phyloP scores from a whole-genome alignment of 2,329 filamentous ascomycete species.

The Nigrospora sphaerica region DNA sequence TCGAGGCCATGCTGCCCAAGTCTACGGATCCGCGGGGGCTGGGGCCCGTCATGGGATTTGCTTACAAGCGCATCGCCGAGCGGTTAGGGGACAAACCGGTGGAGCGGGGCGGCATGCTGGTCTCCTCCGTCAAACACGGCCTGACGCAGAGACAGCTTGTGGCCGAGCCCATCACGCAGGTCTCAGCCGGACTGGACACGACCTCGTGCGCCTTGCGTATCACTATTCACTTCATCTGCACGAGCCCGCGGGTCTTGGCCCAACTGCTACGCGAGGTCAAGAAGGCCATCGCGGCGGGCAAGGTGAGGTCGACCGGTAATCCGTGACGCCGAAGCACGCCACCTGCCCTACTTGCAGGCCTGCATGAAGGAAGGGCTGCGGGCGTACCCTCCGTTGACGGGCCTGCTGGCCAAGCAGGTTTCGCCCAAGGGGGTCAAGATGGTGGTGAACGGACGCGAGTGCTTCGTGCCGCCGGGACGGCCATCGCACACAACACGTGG shows the following conservation, averaged over 20 bases:
- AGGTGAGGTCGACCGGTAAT: background rate
- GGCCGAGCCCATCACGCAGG: conserved; percentile 35
- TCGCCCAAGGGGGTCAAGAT: background rate
- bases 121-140: conserved; percentile 31
- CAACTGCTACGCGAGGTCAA: background rate
- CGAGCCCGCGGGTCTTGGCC: background rate
- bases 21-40: background rate
- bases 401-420: background rate
- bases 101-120: conserved; percentile 27
- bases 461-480: background rate
- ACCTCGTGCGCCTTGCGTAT: background rate
- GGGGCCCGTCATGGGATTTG: background rate
- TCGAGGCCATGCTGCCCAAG: background rate
- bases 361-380: background rate
- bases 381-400: background rate
- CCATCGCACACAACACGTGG: background rate
- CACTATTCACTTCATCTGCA: background rate
- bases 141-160: conserved; percentile 29
- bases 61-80: conserved; percentile 9
- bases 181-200: conserved; percentile 8
- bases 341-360: background rate
- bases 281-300: background rate
- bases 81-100: conserved; percentile 18
- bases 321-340: background rate
- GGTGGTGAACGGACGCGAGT: background rate